These are phyloP conservation scores for Botrytis deweyae DNA, from an alignment of 2,329 filamentous ascomycete genomes.

Conservation along the genomic window DNA sequence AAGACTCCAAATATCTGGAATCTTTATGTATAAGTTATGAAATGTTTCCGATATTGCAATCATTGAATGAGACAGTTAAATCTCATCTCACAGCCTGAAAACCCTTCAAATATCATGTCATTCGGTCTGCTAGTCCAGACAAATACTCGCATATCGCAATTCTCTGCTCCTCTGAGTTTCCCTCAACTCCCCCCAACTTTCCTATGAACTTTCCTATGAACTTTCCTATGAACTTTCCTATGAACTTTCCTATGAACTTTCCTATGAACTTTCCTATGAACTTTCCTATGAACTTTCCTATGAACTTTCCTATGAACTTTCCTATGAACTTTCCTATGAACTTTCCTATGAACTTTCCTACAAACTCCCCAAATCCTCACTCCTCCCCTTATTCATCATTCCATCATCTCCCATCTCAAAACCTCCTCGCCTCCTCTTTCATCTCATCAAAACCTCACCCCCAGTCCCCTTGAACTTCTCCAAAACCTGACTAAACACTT, in stretches of 20 bases:
- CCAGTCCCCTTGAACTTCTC: not conserved
- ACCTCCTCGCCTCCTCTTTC: no score
- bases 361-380: fast-evolving
- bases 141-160: not conserved
- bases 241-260: not conserved
- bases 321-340: no score
- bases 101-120: not conserved
- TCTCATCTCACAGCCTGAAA: not conserved
- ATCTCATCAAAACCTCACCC: not conserved
- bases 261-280: not conserved
- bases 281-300: not conserved
- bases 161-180: fast-evolving
- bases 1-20: not conserved
- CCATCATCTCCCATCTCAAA: not conserved
- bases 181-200: not conserved
- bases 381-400: no score
- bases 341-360: not conserved
- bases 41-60: not conserved
- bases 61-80: not conserved
- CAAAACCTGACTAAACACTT: not conserved
- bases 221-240: not conserved
- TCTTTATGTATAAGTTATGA: not conserved
- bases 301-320: not conserved
- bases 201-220: not conserved
- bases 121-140: not conserved